phyloP scores from a whole-genome alignment of 768 basidiomycete genomes.

The Tylopilus vinaceipallidus region DNA sequence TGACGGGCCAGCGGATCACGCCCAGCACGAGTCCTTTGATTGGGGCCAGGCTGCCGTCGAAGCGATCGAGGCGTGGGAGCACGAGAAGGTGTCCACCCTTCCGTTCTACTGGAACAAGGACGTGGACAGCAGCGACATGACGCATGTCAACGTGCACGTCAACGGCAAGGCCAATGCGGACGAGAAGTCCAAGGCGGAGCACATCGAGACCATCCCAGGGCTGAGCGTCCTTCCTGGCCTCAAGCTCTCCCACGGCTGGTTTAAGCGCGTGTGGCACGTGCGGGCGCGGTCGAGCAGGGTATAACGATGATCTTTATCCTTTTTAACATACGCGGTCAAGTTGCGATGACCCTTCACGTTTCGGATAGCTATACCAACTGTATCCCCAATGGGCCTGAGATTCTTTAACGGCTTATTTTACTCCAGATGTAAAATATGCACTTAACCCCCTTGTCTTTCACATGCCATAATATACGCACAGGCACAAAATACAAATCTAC shows the following conservation, averaged over 20 bases:
- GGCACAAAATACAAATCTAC: not conserved
- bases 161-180: not conserved
- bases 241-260: constrained; percentile 27
- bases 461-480: constrained; percentile 1
- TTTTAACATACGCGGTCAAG: not conserved
- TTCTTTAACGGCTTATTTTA: constrained; percentile 7
- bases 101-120: constrained; percentile 53
- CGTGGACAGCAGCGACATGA: constrained; percentile 34
- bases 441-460: not conserved
- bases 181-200: constrained; percentile 17
- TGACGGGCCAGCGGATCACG: constrained; percentile 59
- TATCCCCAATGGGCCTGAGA: not conserved
- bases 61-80: constrained; percentile 62
- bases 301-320: constrained; percentile 7
- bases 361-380: not conserved
- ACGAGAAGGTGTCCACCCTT: constrained; percentile 27
- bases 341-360: constrained; percentile 15
- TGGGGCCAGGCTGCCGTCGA: constrained; percentile 74
- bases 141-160: constrained; percentile 6
- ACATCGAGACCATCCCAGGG: constrained; percentile 22
- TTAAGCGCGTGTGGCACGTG: constrained; percentile 35
- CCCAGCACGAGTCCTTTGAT: constrained; percentile 60
- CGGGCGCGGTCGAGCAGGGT: constrained; percentile 24
- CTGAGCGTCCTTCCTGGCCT: constrained; percentile 22
- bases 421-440: constrained; percentile 1